phyloP scores from a whole-genome alignment of 2,329 filamentous ascomycete genomes.

The Conoideocrella luteorostrata region DNA sequence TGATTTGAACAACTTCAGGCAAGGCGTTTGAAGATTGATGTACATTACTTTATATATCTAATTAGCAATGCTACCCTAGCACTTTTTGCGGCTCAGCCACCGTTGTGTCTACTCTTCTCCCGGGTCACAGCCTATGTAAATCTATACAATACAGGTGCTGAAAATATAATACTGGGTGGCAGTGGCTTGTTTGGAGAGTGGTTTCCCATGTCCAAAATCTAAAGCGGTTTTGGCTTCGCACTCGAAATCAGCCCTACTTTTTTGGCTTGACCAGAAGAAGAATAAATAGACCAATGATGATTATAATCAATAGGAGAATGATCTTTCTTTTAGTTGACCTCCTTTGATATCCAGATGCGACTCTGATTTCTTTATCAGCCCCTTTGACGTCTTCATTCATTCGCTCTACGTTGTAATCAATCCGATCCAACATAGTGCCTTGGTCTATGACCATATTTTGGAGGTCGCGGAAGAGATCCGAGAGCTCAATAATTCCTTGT shows the following conservation, averaged over 20 bases:
- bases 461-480: constrained; percentile 92
- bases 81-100: too few relatives aligned
- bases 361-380: constrained; percentile 84
- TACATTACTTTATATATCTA: too few relatives aligned
- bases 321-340: constrained; percentile 86
- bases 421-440: constrained; percentile 84
- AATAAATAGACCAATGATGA: constrained; percentile 84
- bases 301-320: constrained; percentile 76
- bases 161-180: too few relatives aligned
- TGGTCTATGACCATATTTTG: constrained; percentile 94
- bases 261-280: constrained; percentile 76
- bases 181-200: too few relatives aligned
- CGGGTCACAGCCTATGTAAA: too few relatives aligned
- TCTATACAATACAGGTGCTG: too few relatives aligned
- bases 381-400: constrained; percentile 92
- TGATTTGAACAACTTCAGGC: too few relatives aligned
- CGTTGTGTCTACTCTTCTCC: too few relatives aligned
- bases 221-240: neutral
- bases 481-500: constrained; percentile 93
- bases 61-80: too few relatives aligned
- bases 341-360: constrained; percentile 84
- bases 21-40: too few relatives aligned
- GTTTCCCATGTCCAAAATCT: too few relatives aligned
- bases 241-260: constrained; percentile 24
- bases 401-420: constrained; percentile 95